These are phyloP conservation scores for Camptophora hylomeconis DNA, from an alignment of 2,329 filamentous ascomycete genomes.

Conservation along the genomic window DNA sequence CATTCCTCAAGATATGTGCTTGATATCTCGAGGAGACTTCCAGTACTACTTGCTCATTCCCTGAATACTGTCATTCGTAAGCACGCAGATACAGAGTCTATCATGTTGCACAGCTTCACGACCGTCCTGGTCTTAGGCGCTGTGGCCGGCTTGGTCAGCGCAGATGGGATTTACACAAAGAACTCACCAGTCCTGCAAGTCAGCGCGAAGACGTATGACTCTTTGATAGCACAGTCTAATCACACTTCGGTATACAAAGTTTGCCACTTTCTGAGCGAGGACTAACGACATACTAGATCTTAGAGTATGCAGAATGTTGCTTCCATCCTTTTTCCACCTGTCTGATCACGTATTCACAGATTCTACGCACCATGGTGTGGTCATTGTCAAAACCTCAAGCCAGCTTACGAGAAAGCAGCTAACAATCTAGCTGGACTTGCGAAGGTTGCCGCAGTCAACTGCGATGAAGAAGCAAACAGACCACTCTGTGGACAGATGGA, in stretches of 20 bases:
- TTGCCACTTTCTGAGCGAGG: constrained; percentile 2
- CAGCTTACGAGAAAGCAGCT: constrained; percentile 87
- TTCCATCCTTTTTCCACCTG: constrained; percentile 33
- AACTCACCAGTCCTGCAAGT: constrained; percentile 78
- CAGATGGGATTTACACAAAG: constrained; percentile 69
- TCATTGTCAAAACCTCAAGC: constrained; percentile 91
- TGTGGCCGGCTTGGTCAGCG: constrained; percentile 41
- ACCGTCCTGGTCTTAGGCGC: constrained; percentile 42
- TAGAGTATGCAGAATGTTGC: constrained; percentile 33
- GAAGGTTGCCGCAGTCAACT: constrained; percentile 89
- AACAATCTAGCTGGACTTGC: constrained; percentile 80
- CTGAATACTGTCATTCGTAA: neutral
- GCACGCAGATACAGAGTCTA: neutral
- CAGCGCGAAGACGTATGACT: constrained; percentile 64
- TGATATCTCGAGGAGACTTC: too few relatives aligned
- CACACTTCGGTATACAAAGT: constrained; percentile 63
- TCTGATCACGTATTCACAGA: too few relatives aligned
- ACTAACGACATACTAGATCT: constrained; percentile 27
- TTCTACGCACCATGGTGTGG: constrained; percentile 98
- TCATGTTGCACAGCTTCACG: constrained; percentile 3
- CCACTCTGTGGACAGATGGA: constrained; percentile 72
- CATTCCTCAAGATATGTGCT: too few relatives aligned
- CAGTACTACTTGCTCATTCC: constrained; percentile 1
- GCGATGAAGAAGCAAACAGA: constrained; percentile 90
- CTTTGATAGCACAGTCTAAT: constrained; percentile 75